These are phyloP conservation scores for Bimuria novae-zelandiae DNA, from an alignment of 2,329 filamentous ascomycete species.

Conservation along the genomic window DNA sequence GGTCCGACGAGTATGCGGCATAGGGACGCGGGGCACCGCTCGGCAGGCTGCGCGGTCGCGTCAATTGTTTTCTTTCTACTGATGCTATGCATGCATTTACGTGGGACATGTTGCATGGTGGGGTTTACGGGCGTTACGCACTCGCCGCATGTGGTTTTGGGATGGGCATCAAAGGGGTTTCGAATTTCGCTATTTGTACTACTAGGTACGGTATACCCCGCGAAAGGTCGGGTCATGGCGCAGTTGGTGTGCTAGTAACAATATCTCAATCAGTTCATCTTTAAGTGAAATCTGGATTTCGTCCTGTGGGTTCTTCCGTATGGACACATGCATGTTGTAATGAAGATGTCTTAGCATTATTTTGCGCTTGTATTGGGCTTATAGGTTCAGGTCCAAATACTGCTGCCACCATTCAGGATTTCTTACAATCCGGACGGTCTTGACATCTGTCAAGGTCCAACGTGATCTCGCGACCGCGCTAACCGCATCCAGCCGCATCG, in stretches of 20 bases:
- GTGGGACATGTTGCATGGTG: slow-evolving; percentile 1
- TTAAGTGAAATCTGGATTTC: no score
- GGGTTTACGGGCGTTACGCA: slow-evolving; percentile 1
- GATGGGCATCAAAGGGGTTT: background rate
- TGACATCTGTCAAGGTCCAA: no score
- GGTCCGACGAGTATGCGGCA: background rate
- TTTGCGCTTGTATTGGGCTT: no score
- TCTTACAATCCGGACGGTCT: no score
- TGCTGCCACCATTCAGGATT: no score
- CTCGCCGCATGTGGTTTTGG: background rate
- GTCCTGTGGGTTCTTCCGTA: background rate
- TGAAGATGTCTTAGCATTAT: no score
- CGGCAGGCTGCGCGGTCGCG: slow-evolving; percentile 23
- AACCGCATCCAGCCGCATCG: slow-evolving; percentile 23
- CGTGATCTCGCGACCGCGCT: slow-evolving; percentile 35
- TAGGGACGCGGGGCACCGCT: slow-evolving; percentile 11
- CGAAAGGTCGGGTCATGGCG: slow-evolving; percentile 5
- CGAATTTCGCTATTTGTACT: background rate
- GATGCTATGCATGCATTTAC: slow-evolving; percentile 1
- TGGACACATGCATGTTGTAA: no score
- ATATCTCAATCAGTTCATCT: no score
- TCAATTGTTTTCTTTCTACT: slow-evolving; percentile 1
- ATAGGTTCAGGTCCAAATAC: no score
- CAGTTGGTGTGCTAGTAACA: background rate
- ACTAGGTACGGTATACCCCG: background rate